These are phyloP conservation scores for Acanthamoeba lenticulata DNA, from an alignment of 208 protist species.

Conservation along the genomic window DNA sequence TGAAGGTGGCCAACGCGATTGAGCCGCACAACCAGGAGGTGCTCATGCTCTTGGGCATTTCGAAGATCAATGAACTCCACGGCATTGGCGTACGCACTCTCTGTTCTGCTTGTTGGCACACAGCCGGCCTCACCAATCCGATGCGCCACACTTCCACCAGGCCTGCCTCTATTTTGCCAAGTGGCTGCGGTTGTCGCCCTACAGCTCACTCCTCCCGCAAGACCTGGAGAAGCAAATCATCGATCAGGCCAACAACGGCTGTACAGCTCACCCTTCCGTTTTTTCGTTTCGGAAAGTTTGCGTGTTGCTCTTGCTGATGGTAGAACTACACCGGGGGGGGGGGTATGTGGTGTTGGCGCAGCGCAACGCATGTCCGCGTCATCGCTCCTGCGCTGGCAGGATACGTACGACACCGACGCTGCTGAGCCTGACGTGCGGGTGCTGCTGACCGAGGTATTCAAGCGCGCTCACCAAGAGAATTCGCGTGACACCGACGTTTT, in stretches of 20 bases:
- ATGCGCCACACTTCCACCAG: background rate
- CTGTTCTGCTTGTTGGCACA: background rate
- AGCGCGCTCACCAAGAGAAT: background rate
- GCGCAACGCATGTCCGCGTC: too few species aligned
- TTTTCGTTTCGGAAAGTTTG: too few species aligned
- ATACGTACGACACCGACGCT: background rate
- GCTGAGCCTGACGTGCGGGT: background rate
- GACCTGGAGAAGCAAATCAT: background rate
- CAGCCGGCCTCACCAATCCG: too few species aligned
- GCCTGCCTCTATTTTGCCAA: background rate
- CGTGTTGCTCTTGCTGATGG: too few species aligned
- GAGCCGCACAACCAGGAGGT: background rate
- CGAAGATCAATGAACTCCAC: background rate
- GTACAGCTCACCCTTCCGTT: background rate
- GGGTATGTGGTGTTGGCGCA: too few species aligned
- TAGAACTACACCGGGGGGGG: too few species aligned
- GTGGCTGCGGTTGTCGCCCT: background rate
- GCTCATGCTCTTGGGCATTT: background rate
- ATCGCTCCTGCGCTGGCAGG: background rate
- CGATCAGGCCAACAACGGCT: background rate
- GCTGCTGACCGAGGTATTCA: background rate
- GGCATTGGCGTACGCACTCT: background rate
- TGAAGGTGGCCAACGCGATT: background rate
- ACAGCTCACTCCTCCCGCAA: background rate
- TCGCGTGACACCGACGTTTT: background rate